Percentiles rank a stretch among this genome's conserved stretches.
Conservation (phyloP, 2,329 filamentous ascomycete genomes). For the Epichloe baconii region DNA sequence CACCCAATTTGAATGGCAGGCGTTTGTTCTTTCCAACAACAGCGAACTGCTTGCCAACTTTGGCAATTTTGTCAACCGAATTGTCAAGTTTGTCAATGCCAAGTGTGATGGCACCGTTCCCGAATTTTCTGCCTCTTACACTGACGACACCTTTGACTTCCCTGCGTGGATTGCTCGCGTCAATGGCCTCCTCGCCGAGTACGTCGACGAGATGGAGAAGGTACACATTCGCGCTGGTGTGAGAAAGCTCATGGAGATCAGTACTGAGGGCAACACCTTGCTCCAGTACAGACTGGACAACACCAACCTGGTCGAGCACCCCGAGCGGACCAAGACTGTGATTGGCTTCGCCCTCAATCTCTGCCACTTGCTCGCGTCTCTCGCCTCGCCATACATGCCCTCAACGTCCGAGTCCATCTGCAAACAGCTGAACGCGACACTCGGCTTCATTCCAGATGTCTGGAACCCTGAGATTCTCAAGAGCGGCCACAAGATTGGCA, state of each 20-base stretch:
- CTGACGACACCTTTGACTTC: constrained; percentile 38
- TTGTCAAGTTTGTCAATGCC: constrained; percentile 64
- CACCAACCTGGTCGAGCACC: constrained; percentile 39
- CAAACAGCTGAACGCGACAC: constrained; percentile 51
- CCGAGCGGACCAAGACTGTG: constrained; percentile 41
- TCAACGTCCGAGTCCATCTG: constrained; percentile 64
- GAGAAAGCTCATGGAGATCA: constrained; percentile 52
- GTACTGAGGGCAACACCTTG: constrained; percentile 38
- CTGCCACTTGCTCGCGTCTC: constrained; percentile 64
- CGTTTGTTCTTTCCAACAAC: constrained; percentile 77
- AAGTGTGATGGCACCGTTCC: constrained; percentile 62
- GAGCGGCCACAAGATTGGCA: constrained; percentile 69
- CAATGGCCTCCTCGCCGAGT: constrained; percentile 52
- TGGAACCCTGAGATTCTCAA: constrained; percentile 52
- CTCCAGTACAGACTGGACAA: constrained; percentile 43
- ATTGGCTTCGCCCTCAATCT: constrained; percentile 74
- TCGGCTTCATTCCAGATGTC: constrained; percentile 38
- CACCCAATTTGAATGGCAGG: constrained; percentile 78
- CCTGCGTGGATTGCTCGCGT: constrained; percentile 10
- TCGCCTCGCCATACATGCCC: constrained; percentile 78
- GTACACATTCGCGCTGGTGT: constrained; percentile 59
- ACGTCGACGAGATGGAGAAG: constrained; percentile 54
- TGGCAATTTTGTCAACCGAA: constrained; percentile 61
- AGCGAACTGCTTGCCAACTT: constrained; percentile 70
- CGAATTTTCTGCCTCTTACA: constrained; percentile 40